Evolutionary conservation across 768 basidiomycete species (phyloP).

Genomic region (Suillus subluteus): DNA sequence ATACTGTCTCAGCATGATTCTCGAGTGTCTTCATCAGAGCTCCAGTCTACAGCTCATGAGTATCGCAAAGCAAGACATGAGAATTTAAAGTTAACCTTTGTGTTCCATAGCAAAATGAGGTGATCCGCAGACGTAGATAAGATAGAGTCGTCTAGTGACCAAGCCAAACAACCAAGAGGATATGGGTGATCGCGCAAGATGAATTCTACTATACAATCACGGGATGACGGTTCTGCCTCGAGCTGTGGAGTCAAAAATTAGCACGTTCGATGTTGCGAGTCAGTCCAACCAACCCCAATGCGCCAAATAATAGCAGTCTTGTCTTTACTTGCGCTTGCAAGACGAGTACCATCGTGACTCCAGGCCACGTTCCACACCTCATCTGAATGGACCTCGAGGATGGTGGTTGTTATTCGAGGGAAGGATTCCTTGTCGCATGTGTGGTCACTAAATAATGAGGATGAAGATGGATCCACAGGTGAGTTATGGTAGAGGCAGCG

Average conservation of each 20-base stretch:
- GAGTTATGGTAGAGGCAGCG: conserved; percentile 88
- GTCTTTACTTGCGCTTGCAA: conserved; percentile 91
- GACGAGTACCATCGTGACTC: conserved; percentile 84
- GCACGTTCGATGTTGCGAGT: conserved; percentile 19
- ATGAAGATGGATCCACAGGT: conserved; percentile 54
- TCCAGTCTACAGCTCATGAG: conserved; percentile 62
- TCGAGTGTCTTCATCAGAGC: conserved; percentile 64
- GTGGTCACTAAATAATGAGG: conserved; percentile 90
- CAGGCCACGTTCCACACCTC: conserved; percentile 97
- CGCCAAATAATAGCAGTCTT: conserved; percentile 89
- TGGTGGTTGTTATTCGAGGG: conserved; percentile 83
- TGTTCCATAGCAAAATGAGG: conserved; percentile 87
- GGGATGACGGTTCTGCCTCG: conserved; percentile 50
- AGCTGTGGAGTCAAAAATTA: conserved; percentile 36
- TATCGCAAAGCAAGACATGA: conserved; percentile 12
- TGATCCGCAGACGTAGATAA: conserved; percentile 85
- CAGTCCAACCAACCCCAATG: conserved; percentile 61
- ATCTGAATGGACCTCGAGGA: conserved; percentile 84
- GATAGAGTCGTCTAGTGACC: conserved; percentile 89
- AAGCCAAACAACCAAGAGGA: conserved; percentile 80
- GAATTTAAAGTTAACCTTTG: conserved; percentile 59
- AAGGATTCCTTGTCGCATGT: conserved; percentile 80
- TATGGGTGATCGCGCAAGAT: conserved; percentile 79
- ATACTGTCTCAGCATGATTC: conserved; percentile 81
- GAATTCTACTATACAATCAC: conserved; percentile 62